Base-by-base conservation (phyloP, 441 rosid genomes). In the Arabidopsis hybrid region DNA sequence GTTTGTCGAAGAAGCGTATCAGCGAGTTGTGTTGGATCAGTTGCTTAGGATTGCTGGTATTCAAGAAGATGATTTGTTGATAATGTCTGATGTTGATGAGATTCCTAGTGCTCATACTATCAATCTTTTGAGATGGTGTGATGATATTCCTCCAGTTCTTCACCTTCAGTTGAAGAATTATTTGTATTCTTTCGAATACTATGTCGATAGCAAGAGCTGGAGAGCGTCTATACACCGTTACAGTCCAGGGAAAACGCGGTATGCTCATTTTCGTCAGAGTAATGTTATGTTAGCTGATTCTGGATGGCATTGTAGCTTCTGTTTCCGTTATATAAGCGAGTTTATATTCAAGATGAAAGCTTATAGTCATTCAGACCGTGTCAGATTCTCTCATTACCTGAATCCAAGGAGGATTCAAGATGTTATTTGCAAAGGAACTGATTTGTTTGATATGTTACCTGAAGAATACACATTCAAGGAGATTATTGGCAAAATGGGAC, bases 241-340 rank as follows among this genome's bases (percentile, higher is more conserved):
- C 77, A 74, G 18, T 78, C 67, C 73, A 2, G 85, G 89, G 39
- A 84, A 85, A 56, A 91, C 97, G 40, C 84, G 91, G 77, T 91
- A 91, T 72, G 92, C 96, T 8, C 98, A 93, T 80, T 93, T 60
- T 64, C 92, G 97, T 0, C 97, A 89, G 83, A 74, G 87, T 0
- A 87, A 93, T 83, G 43, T 80, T 16, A 56, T 89, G 32, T 72
- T 93, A 72, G 77, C 97, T 0, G 97, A 91, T 83, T 68, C 98
- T 0, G 98, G 98, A 13, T 93, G 98, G 98, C 98, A 93, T 60
- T 93, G 98, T 71, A 93, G 98, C 84, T 93, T 93, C 79, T 93
- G 98, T 69, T 93, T 93, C 67, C 90, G 96, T 52, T 70, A 68
- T 67, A 83, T 93, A 18, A 83, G 74, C 4, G 94, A 91, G 69